Evolutionary conservation across 495 filamentous ascomycete species (phyloP).

Genomic region (Penicillium psychrofluorescens): DNA sequence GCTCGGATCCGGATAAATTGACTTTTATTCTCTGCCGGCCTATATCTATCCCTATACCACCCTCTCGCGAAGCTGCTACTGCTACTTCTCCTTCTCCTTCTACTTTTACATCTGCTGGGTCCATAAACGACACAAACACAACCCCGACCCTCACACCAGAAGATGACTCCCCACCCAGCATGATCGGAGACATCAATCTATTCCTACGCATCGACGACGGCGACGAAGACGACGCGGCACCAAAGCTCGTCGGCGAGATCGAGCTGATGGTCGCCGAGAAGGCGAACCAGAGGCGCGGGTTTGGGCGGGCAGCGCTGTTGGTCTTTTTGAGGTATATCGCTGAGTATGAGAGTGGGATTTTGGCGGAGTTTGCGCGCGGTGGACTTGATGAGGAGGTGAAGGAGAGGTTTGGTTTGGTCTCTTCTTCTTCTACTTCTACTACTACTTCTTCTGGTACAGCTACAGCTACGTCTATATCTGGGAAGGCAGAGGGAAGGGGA

Average conservation of each 20-base stretch:
- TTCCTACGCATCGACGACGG: conserved; percentile 57
- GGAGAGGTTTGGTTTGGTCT: conserved; percentile 7
- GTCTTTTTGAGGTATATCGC: conserved; percentile 62
- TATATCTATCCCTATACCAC: not conserved
- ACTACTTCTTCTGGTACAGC: not conserved
- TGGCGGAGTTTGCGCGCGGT: conserved; percentile 48
- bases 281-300: conserved; percentile 50
- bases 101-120: too few relatives aligned
- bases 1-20: conserved; percentile 53
- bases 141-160: conserved; percentile 18
- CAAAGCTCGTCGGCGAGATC: conserved; percentile 58
- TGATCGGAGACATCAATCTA: conserved; percentile 85
- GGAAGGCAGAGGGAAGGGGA: too few relatives aligned
- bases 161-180: conserved; percentile 46
- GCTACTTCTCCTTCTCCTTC: too few relatives aligned
- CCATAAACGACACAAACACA: too few relatives aligned
- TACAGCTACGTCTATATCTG: too few relatives aligned
- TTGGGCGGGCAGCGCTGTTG: conserved; percentile 57
- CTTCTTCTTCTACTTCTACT: conserved; percentile 2
- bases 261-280: conserved; percentile 81
- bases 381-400: conserved; percentile 10
- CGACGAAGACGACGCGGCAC: conserved; percentile 31
- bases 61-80: not conserved
- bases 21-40: conserved; percentile 40
- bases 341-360: conserved; percentile 38